Percentiles rank a stretch among this genome's conserved stretches.
Evolutionary conservation across 768 basidiomycete genomes (phyloP).

Genomic region (Gymnopilus dilepis): DNA sequence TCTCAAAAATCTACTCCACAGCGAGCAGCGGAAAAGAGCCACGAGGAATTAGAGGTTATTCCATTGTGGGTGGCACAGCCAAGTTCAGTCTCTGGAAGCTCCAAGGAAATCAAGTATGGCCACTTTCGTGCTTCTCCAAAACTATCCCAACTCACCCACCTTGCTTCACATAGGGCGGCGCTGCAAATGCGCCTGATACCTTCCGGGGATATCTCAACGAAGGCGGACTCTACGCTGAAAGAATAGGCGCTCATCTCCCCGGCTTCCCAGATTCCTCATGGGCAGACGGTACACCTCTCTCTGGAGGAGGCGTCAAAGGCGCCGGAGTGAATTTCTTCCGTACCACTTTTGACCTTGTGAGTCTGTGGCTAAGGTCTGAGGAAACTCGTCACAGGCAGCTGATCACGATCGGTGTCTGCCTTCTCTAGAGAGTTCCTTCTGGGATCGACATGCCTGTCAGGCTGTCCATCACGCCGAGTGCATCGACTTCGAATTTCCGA

Average conservation of each 20-base stretch:
- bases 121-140: slow-evolving; percentile 19
- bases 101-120: slow-evolving; percentile 75
- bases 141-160: not conserved
- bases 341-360: slow-evolving; percentile 67
- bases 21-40: slow-evolving; percentile 57
- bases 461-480: slow-evolving; percentile 49
- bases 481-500: slow-evolving; percentile 50
- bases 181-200: slow-evolving; percentile 29
- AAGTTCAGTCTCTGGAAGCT: slow-evolving; percentile 69
- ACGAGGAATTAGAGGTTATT: slow-evolving; percentile 51
- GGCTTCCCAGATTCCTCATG: slow-evolving; percentile 69
- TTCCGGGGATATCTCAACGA: slow-evolving; percentile 64
- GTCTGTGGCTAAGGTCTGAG: slow-evolving; percentile 3
- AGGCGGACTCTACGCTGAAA: slow-evolving; percentile 71
- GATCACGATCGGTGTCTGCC: not conserved
- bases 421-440: slow-evolving; percentile 39
- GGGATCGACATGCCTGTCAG: slow-evolving; percentile 51
- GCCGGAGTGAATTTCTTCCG: slow-evolving; percentile 85
- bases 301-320: slow-evolving; percentile 59
- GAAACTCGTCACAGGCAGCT: not conserved
- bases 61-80: slow-evolving; percentile 45
- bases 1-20: slow-evolving; percentile 28
- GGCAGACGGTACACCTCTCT: slow-evolving; percentile 54
- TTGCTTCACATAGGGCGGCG: slow-evolving; percentile 19
- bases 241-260: slow-evolving; percentile 74